Base-by-base conservation (phyloP, 2,329 filamentous ascomycete genomes). In the Fusarium irregulare region DNA sequence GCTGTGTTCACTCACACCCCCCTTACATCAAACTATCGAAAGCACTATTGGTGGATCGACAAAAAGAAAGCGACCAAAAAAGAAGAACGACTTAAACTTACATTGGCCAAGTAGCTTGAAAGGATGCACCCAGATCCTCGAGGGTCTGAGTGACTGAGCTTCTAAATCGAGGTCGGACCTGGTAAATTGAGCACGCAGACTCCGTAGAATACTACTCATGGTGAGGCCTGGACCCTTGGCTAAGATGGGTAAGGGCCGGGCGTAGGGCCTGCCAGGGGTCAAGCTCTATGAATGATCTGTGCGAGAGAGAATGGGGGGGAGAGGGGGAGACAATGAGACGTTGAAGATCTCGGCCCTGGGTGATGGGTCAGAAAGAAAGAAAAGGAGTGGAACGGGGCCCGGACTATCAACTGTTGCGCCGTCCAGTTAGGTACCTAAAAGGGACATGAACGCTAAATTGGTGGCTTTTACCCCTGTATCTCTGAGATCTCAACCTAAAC, bases 161-260 rank as follows among this genome's bases (percentile, higher is more conserved):
- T 66, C 63, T 66, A 66, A 54, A 60, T 66, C 61, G 55, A 66
- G 61, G 16, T 65, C 51, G 14, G 25, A 3, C 28, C 63, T 54
- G 20, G 60, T 30, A 66, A 28, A 66, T 66, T 66, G 61, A 34
- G 18, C 61, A 42, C 62, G 62, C 11, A 66, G 6, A 9, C 21
- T 40, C 37, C 55, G 62, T 50, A 66, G 30, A 23, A 54, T 25
- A 41, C 13, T 32, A 9, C 37, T 61, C 63, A 60, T 66, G 9
- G 41, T 54, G 34, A 18, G 41, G 48, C 34, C 48, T 42, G 20
- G 49, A 51, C 49, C 20, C 23, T 41, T 23, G 37, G 9, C 59
- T 59, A 21, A 9, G 44, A 49, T 25, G 46, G 63, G 63, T 28
- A 61, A 53, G 46, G 37, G 23, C 62, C 56, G 30, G 40, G 18